These are phyloP conservation scores for Ogataea ramenticola DNA, from an alignment of 805 yeast species.

Conservation along the genomic window DNA sequence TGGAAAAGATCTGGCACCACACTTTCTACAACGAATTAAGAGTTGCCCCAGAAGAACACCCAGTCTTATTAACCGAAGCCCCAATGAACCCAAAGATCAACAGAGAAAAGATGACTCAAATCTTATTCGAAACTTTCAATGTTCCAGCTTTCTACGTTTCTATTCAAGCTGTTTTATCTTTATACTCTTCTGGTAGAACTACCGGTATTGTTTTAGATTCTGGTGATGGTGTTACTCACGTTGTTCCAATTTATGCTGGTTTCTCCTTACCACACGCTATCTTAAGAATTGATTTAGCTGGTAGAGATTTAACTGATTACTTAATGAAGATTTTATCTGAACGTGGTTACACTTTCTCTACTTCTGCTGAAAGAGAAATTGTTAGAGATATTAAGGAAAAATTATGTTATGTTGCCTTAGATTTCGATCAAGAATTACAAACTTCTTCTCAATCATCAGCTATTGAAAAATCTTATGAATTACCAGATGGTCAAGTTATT, in stretches of 20 bases:
- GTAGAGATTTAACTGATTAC: slow-evolving; percentile 99
- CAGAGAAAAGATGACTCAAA: slow-evolving; percentile 99
- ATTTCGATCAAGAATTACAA: slow-evolving; percentile 99
- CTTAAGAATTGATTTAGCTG: slow-evolving; percentile 97
- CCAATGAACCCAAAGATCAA: slow-evolving; percentile 99
- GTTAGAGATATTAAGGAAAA: slow-evolving; percentile 94
- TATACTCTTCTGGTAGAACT: slow-evolving; percentile 99
- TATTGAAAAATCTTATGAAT: slow-evolving; percentile 97
- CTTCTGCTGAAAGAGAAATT: slow-evolving; percentile 98
- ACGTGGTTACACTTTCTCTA: slow-evolving; percentile 98
- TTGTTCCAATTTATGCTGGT: slow-evolving; percentile 99
- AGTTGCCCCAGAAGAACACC: slow-evolving; percentile 99
- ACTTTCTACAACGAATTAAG: slow-evolving; percentile 99
- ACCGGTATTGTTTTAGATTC: slow-evolving; percentile 99
- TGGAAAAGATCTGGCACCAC: slow-evolving; percentile 99
- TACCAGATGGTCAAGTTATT: slow-evolving; percentile 99
- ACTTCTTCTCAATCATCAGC: slow-evolving; percentile 97
- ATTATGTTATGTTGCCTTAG: slow-evolving; percentile 97
- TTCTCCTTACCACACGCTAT: slow-evolving; percentile 99
- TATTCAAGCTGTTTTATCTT: slow-evolving; percentile 96
- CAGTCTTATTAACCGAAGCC: slow-evolving; percentile 98
- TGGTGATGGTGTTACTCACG: slow-evolving; percentile 99
- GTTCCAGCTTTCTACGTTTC: slow-evolving; percentile 99
- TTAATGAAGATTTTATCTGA: slow-evolving; percentile 97
- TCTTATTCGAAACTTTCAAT: slow-evolving; percentile 97